Conservation (phyloP, 140 eudicot genomes). For the Bidens hawaiensis region DNA sequence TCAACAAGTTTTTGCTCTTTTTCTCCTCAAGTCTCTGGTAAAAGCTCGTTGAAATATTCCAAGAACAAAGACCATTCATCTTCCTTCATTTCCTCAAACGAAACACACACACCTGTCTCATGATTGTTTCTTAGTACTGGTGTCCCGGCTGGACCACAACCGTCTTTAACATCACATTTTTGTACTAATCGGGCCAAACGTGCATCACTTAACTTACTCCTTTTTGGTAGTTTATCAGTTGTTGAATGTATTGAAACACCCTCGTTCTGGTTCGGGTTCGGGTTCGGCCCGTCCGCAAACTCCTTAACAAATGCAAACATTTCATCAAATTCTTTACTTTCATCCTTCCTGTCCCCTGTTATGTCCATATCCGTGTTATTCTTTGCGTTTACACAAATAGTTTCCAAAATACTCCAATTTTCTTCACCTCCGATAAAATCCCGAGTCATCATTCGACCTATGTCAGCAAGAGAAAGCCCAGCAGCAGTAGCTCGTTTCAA, state of each 20-base stretch:
- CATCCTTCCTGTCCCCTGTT: constrained; percentile 13
- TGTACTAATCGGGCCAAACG: constrained; percentile 21
- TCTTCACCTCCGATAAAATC: constrained; percentile 73
- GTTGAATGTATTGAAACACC: constrained; percentile 14
- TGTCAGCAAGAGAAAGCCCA: constrained; percentile 81
- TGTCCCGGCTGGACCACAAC: constrained; percentile 23
- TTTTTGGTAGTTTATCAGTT: constrained; percentile 45
- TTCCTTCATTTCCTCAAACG: constrained; percentile 70
- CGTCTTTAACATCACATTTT: constrained; percentile 27
- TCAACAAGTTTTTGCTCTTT: constrained; percentile 56
- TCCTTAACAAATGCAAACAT: constrained; percentile 54
- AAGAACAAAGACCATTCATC: constrained; percentile 70
- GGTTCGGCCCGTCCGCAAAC: constrained; percentile 23
- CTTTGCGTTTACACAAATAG: constrained; percentile 55
- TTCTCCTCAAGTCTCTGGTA: constrained; percentile 66
- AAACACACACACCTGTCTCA: constrained; percentile 46
- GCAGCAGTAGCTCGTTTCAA: constrained; percentile 61
- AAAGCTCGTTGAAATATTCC: constrained; percentile 61
- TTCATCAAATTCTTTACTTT: constrained; percentile 37
- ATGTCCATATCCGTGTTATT: constrained; percentile 26
- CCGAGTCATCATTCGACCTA: constrained; percentile 98
- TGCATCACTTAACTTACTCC: constrained; percentile 27
- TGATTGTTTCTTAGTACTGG: constrained; percentile 39
- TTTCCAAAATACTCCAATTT: constrained; percentile 65
- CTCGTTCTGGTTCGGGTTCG: constrained; percentile 14